Evolutionary conservation across 2,329 filamentous ascomycete genomes (phyloP), one percentile per base, ranked within the genome.

Genomic region (Cytospora leucostoma): DNA sequence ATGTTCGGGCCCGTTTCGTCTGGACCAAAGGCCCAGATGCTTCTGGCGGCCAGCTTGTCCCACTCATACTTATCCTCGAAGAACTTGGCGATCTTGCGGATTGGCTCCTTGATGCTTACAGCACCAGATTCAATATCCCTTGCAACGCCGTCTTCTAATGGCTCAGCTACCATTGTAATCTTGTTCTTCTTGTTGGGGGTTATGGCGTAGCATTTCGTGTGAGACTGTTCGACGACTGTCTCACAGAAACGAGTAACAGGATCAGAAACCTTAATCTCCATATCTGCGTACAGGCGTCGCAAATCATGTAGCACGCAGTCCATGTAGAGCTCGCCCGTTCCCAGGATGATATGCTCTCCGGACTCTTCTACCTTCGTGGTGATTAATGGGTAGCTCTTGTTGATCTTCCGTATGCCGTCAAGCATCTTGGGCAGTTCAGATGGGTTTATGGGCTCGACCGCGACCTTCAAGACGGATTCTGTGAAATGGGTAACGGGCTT

Each of bases 101-200:
- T 90, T 2, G 95, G 93, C 70, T 98, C 94, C 67, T 90, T 92
- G 78, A 99, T 97, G 71, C 86, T 93, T 70, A 99, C 93, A 61
- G 86, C 89, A 33, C 94, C 93, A 55, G 86, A 88, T 78, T 99
- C 95, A 67, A 99, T 98, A 71, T 99, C 95, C 71, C 91, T 88
- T 6, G 94, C 92, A 67, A 99, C 96, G 17, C 95, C 95, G 70
- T 96, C 91, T 69, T 99, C 95, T 15, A 99, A 80, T 38, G 95
- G 94, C 75, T 99, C 95, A 4, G 95, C 95, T 63, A 98, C 91
- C 92, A 99, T 97, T 40, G 95, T 98, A 71, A 99, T 90, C 76
- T 96, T 97, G 80, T 99, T 99, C 81, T 97, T 97, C 80, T 99
- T 99, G 80, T 99, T 99, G 2, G 95, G 95, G 2, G 95, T 98